Percentiles rank a stretch among this genome's conserved stretches.
These are phyloP conservation scores for Venturia pyrina DNA, from an alignment of 2,329 filamentous ascomycete genomes.

Conservation along the genomic window DNA sequence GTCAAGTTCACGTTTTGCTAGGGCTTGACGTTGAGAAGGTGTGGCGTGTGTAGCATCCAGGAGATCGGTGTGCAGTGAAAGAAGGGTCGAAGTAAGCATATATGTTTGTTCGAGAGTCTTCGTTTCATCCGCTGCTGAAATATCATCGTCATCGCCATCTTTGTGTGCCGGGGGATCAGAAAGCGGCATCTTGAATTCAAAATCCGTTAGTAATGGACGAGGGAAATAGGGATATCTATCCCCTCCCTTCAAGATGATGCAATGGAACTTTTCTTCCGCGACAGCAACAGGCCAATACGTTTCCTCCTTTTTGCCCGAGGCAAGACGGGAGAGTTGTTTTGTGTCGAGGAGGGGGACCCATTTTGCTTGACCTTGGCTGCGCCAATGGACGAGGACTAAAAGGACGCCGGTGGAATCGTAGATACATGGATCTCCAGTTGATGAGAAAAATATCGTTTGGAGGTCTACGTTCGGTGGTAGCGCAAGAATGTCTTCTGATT, in stretches of 20 bases:
- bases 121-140: slow-evolving; percentile 37
- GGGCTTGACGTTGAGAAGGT: slow-evolving; percentile 53
- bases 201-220: slow-evolving; percentile 80
- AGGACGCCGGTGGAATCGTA: slow-evolving; percentile 90
- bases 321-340: slow-evolving; percentile 67
- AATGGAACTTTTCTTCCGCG: slow-evolving; percentile 86
- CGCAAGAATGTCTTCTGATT: slow-evolving; percentile 86
- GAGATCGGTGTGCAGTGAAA: slow-evolving; percentile 66
- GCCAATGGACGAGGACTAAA: slow-evolving; percentile 83
- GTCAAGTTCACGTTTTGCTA: slow-evolving; percentile 67
- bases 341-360: slow-evolving; percentile 95
- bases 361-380: slow-evolving; percentile 68
- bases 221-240: slow-evolving; percentile 92
- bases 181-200: slow-evolving; percentile 81
- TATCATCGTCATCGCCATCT: slow-evolving; percentile 26
- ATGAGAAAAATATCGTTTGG: slow-evolving; percentile 82
- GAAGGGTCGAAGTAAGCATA: slow-evolving; percentile 61
- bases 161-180: slow-evolving; percentile 41
- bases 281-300: slow-evolving; percentile 93
- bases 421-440: slow-evolving; percentile 77
- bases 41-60: slow-evolving; percentile 53
- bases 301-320: slow-evolving; percentile 77
- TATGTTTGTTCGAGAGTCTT: slow-evolving; percentile 69
- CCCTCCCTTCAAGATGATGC: slow-evolving; percentile 94
- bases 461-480: slow-evolving; percentile 64